These are phyloP conservation scores for Ascochyta viciae-villosae DNA, from an alignment of 2,329 filamentous ascomycete species.

Conservation along the genomic window DNA sequence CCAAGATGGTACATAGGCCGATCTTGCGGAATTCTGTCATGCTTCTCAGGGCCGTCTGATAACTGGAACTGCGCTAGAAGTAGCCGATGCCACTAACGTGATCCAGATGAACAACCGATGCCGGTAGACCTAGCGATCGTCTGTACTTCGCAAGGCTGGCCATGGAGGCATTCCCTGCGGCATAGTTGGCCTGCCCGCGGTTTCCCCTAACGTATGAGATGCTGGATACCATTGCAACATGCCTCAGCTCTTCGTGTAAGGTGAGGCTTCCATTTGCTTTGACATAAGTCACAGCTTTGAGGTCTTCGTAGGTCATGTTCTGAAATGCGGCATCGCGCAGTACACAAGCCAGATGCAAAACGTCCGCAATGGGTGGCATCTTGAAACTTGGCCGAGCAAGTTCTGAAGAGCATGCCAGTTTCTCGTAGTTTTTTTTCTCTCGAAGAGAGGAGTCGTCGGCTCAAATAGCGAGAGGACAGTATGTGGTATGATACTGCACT, in stretches of 20 bases:
- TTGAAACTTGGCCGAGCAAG: slow-evolving; percentile 20
- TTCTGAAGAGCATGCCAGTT: neutral
- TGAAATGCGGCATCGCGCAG: slow-evolving; percentile 20
- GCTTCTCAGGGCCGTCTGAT: neutral
- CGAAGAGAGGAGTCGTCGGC: neutral
- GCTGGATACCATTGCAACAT: slow-evolving; percentile 36
- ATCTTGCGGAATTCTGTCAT: neutral
- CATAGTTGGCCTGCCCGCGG: slow-evolving; percentile 54
- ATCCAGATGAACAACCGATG: slow-evolving; percentile 59
- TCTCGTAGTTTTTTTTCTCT: neutral
- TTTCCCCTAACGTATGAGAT: slow-evolving; percentile 30
- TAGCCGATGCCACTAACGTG: slow-evolving; percentile 54
- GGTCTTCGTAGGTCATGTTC: slow-evolving; percentile 14
- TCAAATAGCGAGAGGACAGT: neutral
- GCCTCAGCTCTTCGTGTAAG: slow-evolving; percentile 14
- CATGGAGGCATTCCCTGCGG: slow-evolving; percentile 51
- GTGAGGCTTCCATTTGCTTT: slow-evolving; percentile 21
- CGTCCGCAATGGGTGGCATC: slow-evolving; percentile 22
- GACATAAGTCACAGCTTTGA: slow-evolving; percentile 14
- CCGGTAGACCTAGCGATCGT: slow-evolving; percentile 34
- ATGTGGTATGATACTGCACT: neutral
- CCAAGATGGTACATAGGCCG: slow-evolving; percentile 7
- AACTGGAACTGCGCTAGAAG: slow-evolving; percentile 26
- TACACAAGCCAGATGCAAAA: slow-evolving; percentile 19
- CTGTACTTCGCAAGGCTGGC: slow-evolving; percentile 28